phyloP scores from a whole-genome alignment of 1,139 yeast genomes.

The Blastobotrys aristatus region DNA sequence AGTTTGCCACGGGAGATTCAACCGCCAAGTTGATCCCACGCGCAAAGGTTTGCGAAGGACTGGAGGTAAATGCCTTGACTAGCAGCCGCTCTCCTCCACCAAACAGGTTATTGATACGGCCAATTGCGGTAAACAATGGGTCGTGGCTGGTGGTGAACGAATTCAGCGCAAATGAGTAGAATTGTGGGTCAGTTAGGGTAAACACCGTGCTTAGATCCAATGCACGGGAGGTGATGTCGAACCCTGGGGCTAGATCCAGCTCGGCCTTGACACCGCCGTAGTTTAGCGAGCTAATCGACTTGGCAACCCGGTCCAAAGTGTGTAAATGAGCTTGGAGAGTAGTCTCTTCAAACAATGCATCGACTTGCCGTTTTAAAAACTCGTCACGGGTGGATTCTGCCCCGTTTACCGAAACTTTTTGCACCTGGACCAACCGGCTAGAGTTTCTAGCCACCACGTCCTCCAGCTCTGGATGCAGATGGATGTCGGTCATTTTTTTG shows the following conservation, averaged over 20 bases:
- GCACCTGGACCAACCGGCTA: constrained; percentile 15
- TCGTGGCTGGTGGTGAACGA: not conserved
- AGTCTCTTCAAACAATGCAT: constrained; percentile 16
- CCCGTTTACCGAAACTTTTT: constrained; percentile 19
- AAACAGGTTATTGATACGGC: constrained; percentile 18
- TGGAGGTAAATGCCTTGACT: constrained; percentile 15
- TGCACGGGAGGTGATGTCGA: constrained; percentile 14
- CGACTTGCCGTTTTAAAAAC: constrained; percentile 20
- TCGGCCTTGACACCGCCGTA: constrained; percentile 17
- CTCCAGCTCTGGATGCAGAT: not conserved
- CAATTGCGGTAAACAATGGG: not conserved
- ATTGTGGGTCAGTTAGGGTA: constrained; percentile 6
- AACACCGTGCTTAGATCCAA: not conserved
- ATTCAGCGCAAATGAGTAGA: not conserved
- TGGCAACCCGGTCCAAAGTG: constrained; percentile 18
- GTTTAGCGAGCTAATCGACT: constrained; percentile 19
- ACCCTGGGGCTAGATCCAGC: not conserved
- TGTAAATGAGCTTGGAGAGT: constrained; percentile 13
- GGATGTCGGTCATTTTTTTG: not conserved
- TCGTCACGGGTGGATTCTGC: constrained; percentile 16
- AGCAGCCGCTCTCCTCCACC: constrained; percentile 25
- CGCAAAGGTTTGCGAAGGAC: not conserved
- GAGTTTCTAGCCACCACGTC: constrained; percentile 9
- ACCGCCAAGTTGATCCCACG: constrained; percentile 2
- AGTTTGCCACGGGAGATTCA: constrained; percentile 57